Conservation (phyloP, 2,329 filamentous ascomycete genomes). For the Claviceps purpurea region DNA sequence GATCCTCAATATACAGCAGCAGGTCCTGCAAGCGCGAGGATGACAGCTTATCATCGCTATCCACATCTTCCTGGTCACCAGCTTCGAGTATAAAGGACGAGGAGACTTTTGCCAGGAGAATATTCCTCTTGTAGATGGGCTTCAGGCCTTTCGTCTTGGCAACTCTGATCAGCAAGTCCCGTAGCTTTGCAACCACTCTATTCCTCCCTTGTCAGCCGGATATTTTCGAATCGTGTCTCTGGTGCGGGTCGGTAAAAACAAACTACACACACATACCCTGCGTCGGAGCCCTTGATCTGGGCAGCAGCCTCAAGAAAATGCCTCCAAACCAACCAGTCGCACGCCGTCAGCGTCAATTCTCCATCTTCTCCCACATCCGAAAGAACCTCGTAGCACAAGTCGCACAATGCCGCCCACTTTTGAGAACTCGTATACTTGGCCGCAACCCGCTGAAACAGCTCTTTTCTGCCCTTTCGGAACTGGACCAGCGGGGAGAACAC, state of each 20-base stretch:
- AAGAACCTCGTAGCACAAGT: slow-evolving; percentile 31
- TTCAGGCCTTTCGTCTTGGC: slow-evolving; percentile 16
- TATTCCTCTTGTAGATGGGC: slow-evolving; percentile 27
- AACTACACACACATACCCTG: slow-evolving; percentile 17
- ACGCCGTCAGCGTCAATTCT: slow-evolving; percentile 28
- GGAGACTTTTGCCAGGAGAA: slow-evolving; percentile 24
- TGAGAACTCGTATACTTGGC: slow-evolving; percentile 22
- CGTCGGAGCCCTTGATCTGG: slow-evolving; percentile 17
- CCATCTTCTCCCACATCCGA: slow-evolving; percentile 22
- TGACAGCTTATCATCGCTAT: slow-evolving; percentile 13
- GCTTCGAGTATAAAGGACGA: slow-evolving; percentile 22
- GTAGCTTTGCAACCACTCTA: slow-evolving; percentile 16
- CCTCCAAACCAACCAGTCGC: slow-evolving; percentile 30
- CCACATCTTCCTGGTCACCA: slow-evolving; percentile 17
- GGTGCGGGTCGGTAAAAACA: neutral
- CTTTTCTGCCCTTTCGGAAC: slow-evolving; percentile 32
- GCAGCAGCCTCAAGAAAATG: slow-evolving; percentile 25
- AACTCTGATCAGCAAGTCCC: slow-evolving; percentile 18
- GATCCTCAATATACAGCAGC: slow-evolving; percentile 21
- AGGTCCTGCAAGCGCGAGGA: slow-evolving; percentile 23
- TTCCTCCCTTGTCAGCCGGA: slow-evolving; percentile 5
- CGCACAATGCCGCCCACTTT: slow-evolving; percentile 30
- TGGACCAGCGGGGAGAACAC: slow-evolving; percentile 29
- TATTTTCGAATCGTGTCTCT: neutral
- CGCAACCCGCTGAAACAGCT: slow-evolving; percentile 30